Conservation (phyloP, 768 basidiomycete species). For the Termitomyces sp. region DNA sequence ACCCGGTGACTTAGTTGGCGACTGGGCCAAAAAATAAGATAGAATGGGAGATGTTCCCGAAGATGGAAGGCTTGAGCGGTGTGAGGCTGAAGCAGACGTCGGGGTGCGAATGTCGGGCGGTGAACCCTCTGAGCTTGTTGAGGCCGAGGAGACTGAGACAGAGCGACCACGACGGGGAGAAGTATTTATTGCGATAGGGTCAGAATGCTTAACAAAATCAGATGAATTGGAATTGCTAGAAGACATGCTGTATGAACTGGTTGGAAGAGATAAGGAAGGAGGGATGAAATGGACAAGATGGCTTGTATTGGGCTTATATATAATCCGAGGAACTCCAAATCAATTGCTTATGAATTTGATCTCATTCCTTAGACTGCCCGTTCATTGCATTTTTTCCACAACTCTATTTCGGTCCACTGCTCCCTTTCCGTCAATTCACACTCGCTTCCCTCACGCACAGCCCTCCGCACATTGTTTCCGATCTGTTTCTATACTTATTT, state of each 20-base stretch:
- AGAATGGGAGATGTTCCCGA: constrained; percentile 69
- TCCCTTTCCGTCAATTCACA: neutral
- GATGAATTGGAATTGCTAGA: constrained; percentile 26
- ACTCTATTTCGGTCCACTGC: neutral
- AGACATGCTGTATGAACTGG: constrained; percentile 13
- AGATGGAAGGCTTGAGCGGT: constrained; percentile 45
- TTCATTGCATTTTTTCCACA: neutral
- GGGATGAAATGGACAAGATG: constrained; percentile 9
- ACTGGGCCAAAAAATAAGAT: constrained; percentile 63
- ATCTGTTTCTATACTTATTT: neutral
- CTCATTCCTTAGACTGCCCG: constrained; percentile 1
- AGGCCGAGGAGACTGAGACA: constrained; percentile 57
- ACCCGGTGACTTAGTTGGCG: constrained; percentile 47
- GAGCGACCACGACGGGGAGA: constrained; percentile 51
- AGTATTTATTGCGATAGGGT: constrained; percentile 60
- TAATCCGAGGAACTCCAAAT: constrained; percentile 10
- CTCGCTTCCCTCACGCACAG: neutral
- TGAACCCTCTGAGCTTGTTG: constrained; percentile 52
- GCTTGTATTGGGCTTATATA: constrained; percentile 26
- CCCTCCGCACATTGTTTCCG: neutral
- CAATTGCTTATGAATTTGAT: constrained; percentile 13
- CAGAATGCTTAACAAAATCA: constrained; percentile 41
- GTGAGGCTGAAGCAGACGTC: constrained; percentile 37
- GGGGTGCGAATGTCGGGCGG: constrained; percentile 53
- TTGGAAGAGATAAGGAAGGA: constrained; percentile 19